Evolutionary conservation across 2,329 filamentous ascomycete species (phyloP).

Genomic region (Aspergillus vadensis): DNA sequence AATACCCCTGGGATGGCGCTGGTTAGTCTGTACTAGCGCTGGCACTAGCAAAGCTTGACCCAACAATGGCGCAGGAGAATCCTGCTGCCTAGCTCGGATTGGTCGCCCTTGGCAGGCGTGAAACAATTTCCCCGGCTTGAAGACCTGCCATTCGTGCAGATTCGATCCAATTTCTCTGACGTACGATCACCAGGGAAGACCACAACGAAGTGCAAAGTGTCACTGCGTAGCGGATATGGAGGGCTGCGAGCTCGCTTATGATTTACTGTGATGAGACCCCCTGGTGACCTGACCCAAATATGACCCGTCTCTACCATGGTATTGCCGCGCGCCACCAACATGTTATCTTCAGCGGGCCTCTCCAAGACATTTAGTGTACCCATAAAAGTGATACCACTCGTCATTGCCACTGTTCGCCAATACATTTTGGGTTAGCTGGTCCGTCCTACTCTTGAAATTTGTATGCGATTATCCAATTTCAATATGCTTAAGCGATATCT

Average conservation of each 20-base stretch:
- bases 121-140: not conserved
- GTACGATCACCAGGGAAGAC: too few species aligned
- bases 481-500: not conserved
- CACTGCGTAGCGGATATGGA: too few species aligned
- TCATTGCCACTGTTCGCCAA: not conserved
- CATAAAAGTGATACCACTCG: not conserved
- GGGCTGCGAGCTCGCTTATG: not conserved
- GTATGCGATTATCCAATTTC: not conserved
- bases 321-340: not conserved
- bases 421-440: not conserved
- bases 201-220: too few species aligned
- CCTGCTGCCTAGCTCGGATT: slow-evolving; percentile 7
- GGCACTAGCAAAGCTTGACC: slow-evolving; percentile 10
- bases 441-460: not conserved
- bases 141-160: not conserved
- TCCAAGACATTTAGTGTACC: not conserved
- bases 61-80: not conserved
- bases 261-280: not conserved
- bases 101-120: not conserved
- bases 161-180: not conserved
- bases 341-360: not conserved
- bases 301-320: not conserved
- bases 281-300: not conserved
- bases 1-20: slow-evolving; percentile 7
- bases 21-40: not conserved